Evolutionary conservation across 805 yeast genomes (phyloP).

Genomic region (Maudiozyma saulgeensis): DNA sequence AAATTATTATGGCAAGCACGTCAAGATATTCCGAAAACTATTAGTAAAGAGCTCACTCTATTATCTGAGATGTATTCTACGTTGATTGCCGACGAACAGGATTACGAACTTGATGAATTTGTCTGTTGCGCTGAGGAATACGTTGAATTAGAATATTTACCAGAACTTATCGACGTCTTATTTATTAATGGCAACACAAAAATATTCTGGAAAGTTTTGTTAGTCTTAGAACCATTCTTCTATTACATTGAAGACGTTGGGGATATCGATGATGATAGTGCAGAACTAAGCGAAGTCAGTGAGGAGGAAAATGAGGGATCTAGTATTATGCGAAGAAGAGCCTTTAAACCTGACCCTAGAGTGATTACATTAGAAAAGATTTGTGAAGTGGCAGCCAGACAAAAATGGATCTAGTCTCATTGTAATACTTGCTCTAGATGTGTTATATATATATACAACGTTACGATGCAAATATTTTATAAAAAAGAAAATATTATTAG

Average conservation of each 20-base stretch:
- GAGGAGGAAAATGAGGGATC: not conserved
- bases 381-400: slow-evolving; percentile 30
- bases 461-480: no score
- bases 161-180: slow-evolving; percentile 25
- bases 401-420: slow-evolving; percentile 25
- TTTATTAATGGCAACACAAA: slow-evolving; percentile 24
- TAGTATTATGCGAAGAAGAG: slow-evolving; percentile 4
- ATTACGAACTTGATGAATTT: slow-evolving; percentile 29
- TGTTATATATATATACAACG: no score
- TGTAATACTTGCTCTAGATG: no score
- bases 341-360: slow-evolving; percentile 27
- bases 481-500: no score
- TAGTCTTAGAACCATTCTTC: slow-evolving; percentile 30
- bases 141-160: slow-evolving; percentile 28
- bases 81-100: slow-evolving; percentile 30
- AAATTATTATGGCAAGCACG: slow-evolving; percentile 27
- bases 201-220: slow-evolving; percentile 28
- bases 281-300: slow-evolving; percentile 5
- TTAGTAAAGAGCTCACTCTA: slow-evolving; percentile 27
- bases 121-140: slow-evolving; percentile 32
- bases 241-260: slow-evolving; percentile 29
- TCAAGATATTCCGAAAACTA: slow-evolving; percentile 29
- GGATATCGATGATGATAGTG: slow-evolving; percentile 17
- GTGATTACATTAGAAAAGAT: slow-evolving; percentile 30
- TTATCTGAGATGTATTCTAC: slow-evolving; percentile 30